These are phyloP conservation scores for Linanthus parryae DNA, from an alignment of 148 eudicot genomes.

Conservation along the genomic window DNA sequence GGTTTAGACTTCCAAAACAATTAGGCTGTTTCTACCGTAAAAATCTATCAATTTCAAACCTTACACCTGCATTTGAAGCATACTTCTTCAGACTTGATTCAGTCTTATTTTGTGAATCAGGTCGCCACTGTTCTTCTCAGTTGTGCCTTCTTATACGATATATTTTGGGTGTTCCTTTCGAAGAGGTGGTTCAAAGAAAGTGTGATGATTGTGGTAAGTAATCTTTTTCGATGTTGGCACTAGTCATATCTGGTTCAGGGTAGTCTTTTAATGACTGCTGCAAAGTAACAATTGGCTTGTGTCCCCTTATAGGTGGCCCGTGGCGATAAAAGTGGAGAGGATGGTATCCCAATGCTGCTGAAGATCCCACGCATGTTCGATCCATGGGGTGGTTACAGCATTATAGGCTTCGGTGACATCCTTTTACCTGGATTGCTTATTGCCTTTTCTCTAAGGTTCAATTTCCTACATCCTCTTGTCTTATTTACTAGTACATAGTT, in stretches of 20 bases:
- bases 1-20: no score
- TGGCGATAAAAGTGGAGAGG: slow-evolving; percentile 81
- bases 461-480: background rate
- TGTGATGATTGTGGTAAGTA: slow-evolving; percentile 88
- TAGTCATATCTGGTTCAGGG: no score
- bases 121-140: slow-evolving; percentile 73
- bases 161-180: slow-evolving; percentile 80
- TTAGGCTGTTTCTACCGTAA: no score
- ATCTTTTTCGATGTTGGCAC: no score
- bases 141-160: slow-evolving; percentile 80
- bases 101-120: slow-evolving; percentile 28
- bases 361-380: slow-evolving; percentile 82
- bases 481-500: background rate
- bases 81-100: background rate
- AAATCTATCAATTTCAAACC: no score
- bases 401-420: slow-evolving; percentile 83
- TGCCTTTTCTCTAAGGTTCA: slow-evolving; percentile 67
- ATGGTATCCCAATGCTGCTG: slow-evolving; percentile 86
- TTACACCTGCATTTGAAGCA: background rate
- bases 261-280: background rate
- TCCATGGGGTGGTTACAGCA: slow-evolving; percentile 93
- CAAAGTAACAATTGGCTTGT: slow-evolving; percentile 1
- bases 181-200: slow-evolving; percentile 72
- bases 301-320: slow-evolving; percentile 58
- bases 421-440: slow-evolving; percentile 72